phyloP scores from a whole-genome alignment of 2,329 filamentous ascomycete species.

The Fusarium tricinctum region DNA sequence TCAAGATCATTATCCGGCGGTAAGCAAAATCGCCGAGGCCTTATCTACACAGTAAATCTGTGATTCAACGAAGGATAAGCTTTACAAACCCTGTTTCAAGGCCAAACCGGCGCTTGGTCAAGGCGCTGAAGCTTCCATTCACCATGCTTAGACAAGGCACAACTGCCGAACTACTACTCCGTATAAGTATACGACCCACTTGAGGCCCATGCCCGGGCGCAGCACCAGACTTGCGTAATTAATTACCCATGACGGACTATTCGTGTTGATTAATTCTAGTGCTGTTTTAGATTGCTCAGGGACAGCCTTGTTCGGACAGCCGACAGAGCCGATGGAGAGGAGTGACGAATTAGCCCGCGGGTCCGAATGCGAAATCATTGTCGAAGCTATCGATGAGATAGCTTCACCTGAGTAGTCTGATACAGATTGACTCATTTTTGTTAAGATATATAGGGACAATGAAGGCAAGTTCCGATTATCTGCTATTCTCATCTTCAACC shows the following conservation, averaged over 20 bases:
- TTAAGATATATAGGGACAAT: not conserved
- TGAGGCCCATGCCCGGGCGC: not conserved
- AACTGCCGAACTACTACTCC: slow-evolving; percentile 27
- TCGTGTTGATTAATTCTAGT: no score
- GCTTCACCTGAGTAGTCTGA: not conserved
- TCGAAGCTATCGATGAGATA: not conserved
- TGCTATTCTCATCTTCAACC: not conserved
- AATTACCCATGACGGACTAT: not conserved
- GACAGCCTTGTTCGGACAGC: not conserved
- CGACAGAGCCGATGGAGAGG: not conserved
- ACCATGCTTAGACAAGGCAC: not conserved
- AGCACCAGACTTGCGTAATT: slow-evolving; percentile 6
- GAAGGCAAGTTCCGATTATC: not conserved
- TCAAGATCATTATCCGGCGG: not conserved
- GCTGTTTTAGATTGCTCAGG: not conserved
- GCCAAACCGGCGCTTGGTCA: not conserved
- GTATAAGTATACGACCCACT: not conserved
- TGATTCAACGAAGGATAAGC: not conserved
- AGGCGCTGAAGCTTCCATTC: not conserved
- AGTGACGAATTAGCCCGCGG: not conserved
- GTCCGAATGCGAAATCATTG: not conserved
- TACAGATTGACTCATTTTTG: not conserved
- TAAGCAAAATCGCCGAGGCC: not conserved
- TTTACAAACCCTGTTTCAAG: slow-evolving; percentile 12
- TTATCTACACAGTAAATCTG: not conserved